Evolutionary conservation across 2,329 filamentous ascomycete species (phyloP), one percentile per base, ranked within the genome.

Genomic region (Ophiocordyceps australis): DNA sequence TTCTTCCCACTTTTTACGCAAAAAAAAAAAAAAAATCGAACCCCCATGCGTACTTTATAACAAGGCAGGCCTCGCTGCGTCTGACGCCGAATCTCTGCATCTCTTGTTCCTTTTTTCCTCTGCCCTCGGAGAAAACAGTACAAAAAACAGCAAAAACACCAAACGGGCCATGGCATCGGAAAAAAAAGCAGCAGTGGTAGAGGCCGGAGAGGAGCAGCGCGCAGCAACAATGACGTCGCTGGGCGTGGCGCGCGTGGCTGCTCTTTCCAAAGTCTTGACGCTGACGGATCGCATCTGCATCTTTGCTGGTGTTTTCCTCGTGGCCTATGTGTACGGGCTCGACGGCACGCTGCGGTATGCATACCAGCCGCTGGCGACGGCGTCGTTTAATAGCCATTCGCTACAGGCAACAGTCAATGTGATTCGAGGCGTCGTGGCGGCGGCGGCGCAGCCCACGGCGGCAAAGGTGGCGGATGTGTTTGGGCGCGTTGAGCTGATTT

Each of bases 401-500:
- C 50, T 70, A 14, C 47, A 67, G 5, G 53, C 67, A 2, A 66
- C 67, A 5, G 51, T 74, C 37, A 65, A 62, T 39, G 63, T 70
- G 15, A 42, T 73, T 7, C 56, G 65, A 7, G 50, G 57, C 12
- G 66, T 73, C 24, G 65, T 73, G 33, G 66, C 64, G 9, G 66
- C 65, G 22, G 68, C 64, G 5, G 62, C 64, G 11, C 48, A 65
- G 53, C 65, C 52, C 30, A 61, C 67, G 2, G 55, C 64, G 1
- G 66, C 62, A 16, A 70, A 69, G 38, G 60, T 73, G 35, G 64
- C 69, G 12, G 70, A 69, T 36, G 61, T 72, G 7, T 71, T 74
- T 35, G 71, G 70, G 12, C 57, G 70, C 30, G 53, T 66, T n/a
- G 67, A 74, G 39, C 49, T 73, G 17, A 53, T 74, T 9, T 40